Percentiles rank a stretch among this genome's conserved stretches.
Evolutionary conservation across 2,329 filamentous ascomycete species (phyloP).

Genomic region (Pseudodiploospora longispora): DNA sequence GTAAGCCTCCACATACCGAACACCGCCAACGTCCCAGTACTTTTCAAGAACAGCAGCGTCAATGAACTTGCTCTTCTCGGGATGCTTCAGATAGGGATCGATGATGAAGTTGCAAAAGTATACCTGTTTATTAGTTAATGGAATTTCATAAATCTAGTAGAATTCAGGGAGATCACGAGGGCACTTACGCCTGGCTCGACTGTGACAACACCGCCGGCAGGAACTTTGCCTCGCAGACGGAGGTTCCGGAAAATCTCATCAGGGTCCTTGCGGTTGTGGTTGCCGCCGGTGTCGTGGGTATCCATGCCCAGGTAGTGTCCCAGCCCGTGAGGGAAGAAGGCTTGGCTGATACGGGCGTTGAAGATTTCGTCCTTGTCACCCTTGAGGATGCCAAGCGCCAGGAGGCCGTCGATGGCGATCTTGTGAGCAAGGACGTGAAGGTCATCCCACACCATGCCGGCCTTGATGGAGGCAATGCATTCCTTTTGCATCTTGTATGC

Average conservation of each 20-base stretch:
- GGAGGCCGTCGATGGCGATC: conserved; percentile 72
- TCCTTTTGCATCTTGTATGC: conserved; percentile 82
- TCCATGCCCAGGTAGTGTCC: conserved; percentile 91
- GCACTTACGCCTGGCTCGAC: conserved; percentile 78
- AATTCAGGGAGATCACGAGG: not conserved
- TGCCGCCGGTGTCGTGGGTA: conserved; percentile 78
- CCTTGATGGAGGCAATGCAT: conserved; percentile 64
- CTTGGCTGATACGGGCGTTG: conserved; percentile 68
- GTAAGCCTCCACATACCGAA: conserved; percentile 42
- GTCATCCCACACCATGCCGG: conserved; percentile 71
- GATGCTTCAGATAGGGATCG: conserved; percentile 66
- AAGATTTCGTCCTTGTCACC: conserved; percentile 65
- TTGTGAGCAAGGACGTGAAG: conserved; percentile 73
- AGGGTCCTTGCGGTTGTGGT: conserved; percentile 67
- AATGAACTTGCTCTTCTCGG: conserved; percentile 68
- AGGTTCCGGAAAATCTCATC: conserved; percentile 85
- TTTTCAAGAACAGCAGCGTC: conserved; percentile 62
- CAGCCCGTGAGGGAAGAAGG: conserved; percentile 86
- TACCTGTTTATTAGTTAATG: conserved; percentile 39
- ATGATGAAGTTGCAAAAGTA: conserved; percentile 93
- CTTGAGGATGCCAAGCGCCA: conserved; percentile 66
- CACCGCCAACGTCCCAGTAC: conserved; percentile 77
- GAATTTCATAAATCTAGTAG: not conserved
- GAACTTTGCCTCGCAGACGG: conserved; percentile 65
- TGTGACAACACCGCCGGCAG: conserved; percentile 77